A percentile compares a stretch with the other conserved stretches of the same genome.
Conservation (phyloP, 495 filamentous ascomycete species). For the Podospora comata region DNA sequence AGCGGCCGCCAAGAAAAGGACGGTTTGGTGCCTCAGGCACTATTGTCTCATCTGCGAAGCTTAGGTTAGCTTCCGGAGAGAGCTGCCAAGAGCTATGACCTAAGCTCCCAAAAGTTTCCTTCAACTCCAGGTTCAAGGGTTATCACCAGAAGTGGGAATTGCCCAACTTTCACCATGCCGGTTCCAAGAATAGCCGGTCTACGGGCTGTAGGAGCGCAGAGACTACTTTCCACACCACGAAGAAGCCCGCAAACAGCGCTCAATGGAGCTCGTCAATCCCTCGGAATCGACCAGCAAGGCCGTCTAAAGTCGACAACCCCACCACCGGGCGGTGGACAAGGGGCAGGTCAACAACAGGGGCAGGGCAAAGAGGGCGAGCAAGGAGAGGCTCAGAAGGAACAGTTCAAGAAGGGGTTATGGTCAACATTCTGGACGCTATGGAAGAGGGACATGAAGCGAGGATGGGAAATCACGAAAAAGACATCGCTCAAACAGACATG, state of each 20-base stretch:
- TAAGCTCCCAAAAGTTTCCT: constrained; percentile 7
- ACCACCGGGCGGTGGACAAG: not conserved
- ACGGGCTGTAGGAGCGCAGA: constrained; percentile 8
- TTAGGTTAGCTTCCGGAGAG: constrained; percentile 8
- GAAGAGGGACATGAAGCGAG: constrained; percentile 25
- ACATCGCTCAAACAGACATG: constrained; percentile 31
- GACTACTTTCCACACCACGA: constrained; percentile 10
- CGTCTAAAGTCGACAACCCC: constrained; percentile 24
- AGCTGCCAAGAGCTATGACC: constrained; percentile 10
- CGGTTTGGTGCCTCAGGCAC: constrained; percentile 11
- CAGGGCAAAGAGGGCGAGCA: not conserved
- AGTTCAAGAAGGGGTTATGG: constrained; percentile 22
- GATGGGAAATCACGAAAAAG: constrained; percentile 30
- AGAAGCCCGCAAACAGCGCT: constrained; percentile 11
- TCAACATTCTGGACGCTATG: constrained; percentile 15
- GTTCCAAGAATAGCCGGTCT: constrained; percentile 8
- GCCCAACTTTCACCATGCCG: constrained; percentile 10
- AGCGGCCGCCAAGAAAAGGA: constrained; percentile 1
- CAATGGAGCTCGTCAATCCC: constrained; percentile 7
- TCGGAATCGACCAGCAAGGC: constrained; percentile 7
- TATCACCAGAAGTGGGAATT: constrained; percentile 7
- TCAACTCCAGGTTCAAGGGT: not conserved
- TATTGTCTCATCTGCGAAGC: not conserved
- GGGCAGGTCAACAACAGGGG: constrained; percentile 8
- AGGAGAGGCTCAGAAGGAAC: constrained; percentile 9